These are phyloP conservation scores for Lodderomyces orthopsilosis DNA, from an alignment of 1,139 yeast genomes.

Conservation along the genomic window DNA sequence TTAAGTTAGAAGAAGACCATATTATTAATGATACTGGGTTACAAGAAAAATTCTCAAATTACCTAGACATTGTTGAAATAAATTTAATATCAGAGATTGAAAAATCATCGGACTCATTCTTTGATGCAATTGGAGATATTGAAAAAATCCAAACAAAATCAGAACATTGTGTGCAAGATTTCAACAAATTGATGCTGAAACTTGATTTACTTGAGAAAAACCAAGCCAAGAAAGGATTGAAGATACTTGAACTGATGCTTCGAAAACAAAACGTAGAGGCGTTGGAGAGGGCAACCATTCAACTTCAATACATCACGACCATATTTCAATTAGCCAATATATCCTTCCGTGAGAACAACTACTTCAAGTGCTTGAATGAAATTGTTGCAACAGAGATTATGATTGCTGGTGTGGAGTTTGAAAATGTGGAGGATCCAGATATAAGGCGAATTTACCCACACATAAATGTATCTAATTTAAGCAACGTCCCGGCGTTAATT, in stretches of 20 bases:
- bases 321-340: constrained; percentile 53
- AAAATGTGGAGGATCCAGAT: constrained; percentile 22
- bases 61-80: constrained; percentile 81
- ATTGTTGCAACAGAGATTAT: constrained; percentile 57
- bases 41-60: constrained; percentile 80
- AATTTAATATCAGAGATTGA: constrained; percentile 81
- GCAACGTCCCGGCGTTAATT: constrained; percentile 56
- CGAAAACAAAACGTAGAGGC: constrained; percentile 59
- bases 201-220: constrained; percentile 44
- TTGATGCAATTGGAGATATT: constrained; percentile 78
- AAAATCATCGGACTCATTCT: constrained; percentile 78
- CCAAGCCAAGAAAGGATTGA: constrained; percentile 53
- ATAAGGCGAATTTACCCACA: constrained; percentile 28
- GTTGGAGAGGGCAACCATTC: constrained; percentile 65
- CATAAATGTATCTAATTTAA: constrained; percentile 54
- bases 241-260: constrained; percentile 50
- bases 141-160: constrained; percentile 61
- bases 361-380: constrained; percentile 45
- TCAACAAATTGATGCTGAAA: constrained; percentile 43
- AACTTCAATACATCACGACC: constrained; percentile 51
- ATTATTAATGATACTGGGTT: constrained; percentile 47
- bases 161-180: constrained; percentile 45
- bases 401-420: constrained; percentile 47
- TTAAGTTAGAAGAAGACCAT: constrained; percentile 24
- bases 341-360: constrained; percentile 42